phyloP scores from a whole-genome alignment of 2,329 filamentous ascomycete species.

The Eutypella sp. region DNA sequence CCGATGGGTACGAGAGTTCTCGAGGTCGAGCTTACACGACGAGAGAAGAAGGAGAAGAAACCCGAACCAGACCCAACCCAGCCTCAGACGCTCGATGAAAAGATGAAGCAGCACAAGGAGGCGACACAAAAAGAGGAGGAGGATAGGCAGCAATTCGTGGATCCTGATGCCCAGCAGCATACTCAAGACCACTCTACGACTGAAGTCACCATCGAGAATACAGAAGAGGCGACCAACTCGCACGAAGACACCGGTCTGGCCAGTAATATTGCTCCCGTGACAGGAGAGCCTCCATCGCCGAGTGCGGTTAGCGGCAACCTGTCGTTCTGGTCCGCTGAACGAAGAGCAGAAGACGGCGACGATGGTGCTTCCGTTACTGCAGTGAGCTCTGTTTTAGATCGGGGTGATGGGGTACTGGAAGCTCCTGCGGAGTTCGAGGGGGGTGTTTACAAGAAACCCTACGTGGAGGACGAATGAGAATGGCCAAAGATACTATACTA shows the following conservation, averaged over 20 bases:
- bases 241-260: background rate
- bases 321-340: conserved; percentile 21
- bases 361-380: conserved; percentile 20
- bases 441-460: conserved; percentile 15
- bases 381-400: conserved; percentile 16
- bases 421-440: background rate
- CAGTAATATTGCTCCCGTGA: background rate
- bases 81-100: conserved; percentile 24
- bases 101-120: conserved; percentile 24
- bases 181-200: background rate
- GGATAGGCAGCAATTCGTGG: conserved; percentile 13
- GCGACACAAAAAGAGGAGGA: conserved; percentile 17
- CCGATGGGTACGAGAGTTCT: conserved; percentile 43
- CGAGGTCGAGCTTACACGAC: conserved; percentile 49
- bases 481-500: no score
- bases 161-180: conserved; percentile 6
- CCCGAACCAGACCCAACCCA: conserved; percentile 19
- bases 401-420: conserved; percentile 9
- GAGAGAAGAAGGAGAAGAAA: conserved; percentile 42
- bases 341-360: conserved; percentile 12
- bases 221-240: background rate
- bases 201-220: background rate
- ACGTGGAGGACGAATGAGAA: conserved; percentile 18
- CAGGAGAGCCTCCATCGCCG: conserved; percentile 11
- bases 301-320: conserved; percentile 19